Percentiles rank a stretch among this genome's conserved stretches.
phyloP scores from a whole-genome alignment of 768 basidiomycete species.

The Crucibulum laeve region DNA sequence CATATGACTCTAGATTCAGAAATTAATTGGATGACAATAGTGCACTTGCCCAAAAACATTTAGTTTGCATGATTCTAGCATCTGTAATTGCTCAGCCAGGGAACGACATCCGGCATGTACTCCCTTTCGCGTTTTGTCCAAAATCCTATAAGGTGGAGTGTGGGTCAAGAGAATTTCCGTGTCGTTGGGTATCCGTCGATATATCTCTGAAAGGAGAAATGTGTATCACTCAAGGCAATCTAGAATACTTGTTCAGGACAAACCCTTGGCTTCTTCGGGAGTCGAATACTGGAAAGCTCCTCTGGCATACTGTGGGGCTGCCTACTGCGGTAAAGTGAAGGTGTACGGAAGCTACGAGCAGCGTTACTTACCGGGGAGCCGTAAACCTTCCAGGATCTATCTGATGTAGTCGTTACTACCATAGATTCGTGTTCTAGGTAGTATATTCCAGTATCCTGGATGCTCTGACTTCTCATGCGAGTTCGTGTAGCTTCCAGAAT shows the following conservation, averaged over 20 bases:
- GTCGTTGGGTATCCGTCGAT: slow-evolving; percentile 37
- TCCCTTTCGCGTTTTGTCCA: slow-evolving; percentile 41
- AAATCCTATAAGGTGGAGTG: slow-evolving; percentile 42
- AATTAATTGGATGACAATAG: no score
- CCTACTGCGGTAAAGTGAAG: slow-evolving; percentile 22
- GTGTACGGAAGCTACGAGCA: background rate
- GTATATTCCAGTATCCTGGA: slow-evolving; percentile 32
- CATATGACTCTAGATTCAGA: no score
- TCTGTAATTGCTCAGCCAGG: slow-evolving; percentile 28
- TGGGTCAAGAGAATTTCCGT: slow-evolving; percentile 57
- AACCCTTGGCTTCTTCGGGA: slow-evolving; percentile 33
- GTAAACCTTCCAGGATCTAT: slow-evolving; percentile 47
- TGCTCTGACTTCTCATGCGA: slow-evolving; percentile 24
- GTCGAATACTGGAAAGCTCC: slow-evolving; percentile 51
- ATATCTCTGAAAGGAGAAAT: slow-evolving; percentile 35
- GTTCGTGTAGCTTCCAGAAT: slow-evolving; percentile 15
- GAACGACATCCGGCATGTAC: slow-evolving; percentile 44
- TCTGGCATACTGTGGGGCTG: slow-evolving; percentile 30
- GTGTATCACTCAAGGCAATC: background rate
- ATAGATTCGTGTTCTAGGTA: slow-evolving; percentile 49
- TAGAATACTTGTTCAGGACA: slow-evolving; percentile 5
- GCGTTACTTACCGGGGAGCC: slow-evolving; percentile 48
- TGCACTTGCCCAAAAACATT: slow-evolving; percentile 50
- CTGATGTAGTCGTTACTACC: slow-evolving; percentile 22
- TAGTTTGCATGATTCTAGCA: slow-evolving; percentile 34